Percentiles rank a stretch among this genome's conserved stretches.
Conservation (phyloP, 176 grass and related monocot species). For the Pharus latifolius region DNA sequence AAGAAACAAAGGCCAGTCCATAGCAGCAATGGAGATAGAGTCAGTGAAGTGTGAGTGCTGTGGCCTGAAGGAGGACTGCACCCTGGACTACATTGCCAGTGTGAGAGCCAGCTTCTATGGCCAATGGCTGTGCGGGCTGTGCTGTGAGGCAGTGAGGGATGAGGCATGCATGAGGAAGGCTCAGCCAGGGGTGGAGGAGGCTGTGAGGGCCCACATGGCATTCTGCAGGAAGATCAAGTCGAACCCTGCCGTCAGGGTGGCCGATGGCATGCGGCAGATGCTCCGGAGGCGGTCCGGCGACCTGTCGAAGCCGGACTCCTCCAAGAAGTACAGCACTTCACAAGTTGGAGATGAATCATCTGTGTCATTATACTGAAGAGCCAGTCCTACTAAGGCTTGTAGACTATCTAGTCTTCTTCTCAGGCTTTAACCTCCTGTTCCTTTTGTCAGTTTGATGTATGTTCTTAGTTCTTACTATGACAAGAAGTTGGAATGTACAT, state of each 20-base stretch:
- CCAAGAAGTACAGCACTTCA: conserved; percentile 42
- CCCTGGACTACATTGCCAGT: conserved; percentile 66
- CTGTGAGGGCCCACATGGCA: conserved; percentile 73
- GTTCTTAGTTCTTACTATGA: conserved; percentile 28
- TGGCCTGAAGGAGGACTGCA: conserved; percentile 87
- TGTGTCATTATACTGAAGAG: conserved; percentile 36
- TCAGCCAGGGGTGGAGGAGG: conserved; percentile 59
- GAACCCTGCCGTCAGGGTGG: conserved; percentile 60
- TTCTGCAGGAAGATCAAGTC: conserved; percentile 71
- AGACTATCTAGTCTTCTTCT: conserved; percentile 6
- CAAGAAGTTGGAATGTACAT: conserved; percentile 44
- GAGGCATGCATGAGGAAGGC: conserved; percentile 51
- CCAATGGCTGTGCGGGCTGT: conserved; percentile 85
- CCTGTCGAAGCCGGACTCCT: conserved; percentile 24
- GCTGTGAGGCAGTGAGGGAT: conserved; percentile 81
- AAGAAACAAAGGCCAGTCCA: conserved; percentile 14
- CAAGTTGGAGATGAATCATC: conserved; percentile 52
- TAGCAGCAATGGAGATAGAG: conserved; percentile 67
- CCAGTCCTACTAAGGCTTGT: conserved; percentile 16
- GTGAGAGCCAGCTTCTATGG: conserved; percentile 73
- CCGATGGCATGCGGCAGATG: conserved; percentile 81
- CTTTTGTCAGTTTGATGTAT: conserved; percentile 21
- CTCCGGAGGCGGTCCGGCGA: conserved; percentile 64
- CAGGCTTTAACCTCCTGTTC: conserved; percentile 5
- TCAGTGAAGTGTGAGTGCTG: conserved; percentile 87